Conservation (phyloP, 164 flowering plant species). For the Berberis vulgaris region DNA sequence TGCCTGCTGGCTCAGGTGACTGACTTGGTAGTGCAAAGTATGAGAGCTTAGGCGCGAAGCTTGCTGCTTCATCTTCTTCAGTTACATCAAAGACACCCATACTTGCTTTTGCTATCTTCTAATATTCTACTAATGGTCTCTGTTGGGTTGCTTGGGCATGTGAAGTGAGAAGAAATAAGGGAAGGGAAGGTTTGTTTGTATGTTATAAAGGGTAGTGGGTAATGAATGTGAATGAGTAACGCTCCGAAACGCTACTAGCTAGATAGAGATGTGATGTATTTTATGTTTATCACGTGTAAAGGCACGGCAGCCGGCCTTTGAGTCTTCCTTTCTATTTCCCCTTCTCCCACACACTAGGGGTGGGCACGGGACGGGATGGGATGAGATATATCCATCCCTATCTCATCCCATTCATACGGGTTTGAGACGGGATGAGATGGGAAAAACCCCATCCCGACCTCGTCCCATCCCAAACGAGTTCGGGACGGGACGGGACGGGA, state of each 20-base stretch:
- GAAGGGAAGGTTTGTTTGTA: not conserved
- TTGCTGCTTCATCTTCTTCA: conserved; percentile 10
- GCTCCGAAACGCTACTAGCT: not conserved
- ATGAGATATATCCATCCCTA: too few species aligned
- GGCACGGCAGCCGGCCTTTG: not conserved
- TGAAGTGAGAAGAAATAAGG: not conserved
- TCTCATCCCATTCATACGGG: too few species aligned
- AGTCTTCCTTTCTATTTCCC: not conserved
- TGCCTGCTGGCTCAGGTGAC: conserved; percentile 31
- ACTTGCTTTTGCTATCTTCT: not conserved
- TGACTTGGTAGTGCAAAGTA: conserved; percentile 33
- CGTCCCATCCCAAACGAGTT: too few species aligned
- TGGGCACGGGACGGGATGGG: too few species aligned
- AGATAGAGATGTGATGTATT: too few species aligned
- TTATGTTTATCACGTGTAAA: not conserved
- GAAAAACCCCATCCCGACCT: too few species aligned
- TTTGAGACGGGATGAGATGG: too few species aligned
- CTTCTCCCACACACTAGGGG: too few species aligned
- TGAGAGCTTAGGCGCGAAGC: conserved; percentile 43
- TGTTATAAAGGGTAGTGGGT: not conserved
- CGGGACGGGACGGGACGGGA: too few species aligned
- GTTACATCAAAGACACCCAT: conserved; percentile 13
- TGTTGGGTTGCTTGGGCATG: not conserved
- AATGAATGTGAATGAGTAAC: not conserved
- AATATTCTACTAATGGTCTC: not conserved